Base-by-base conservation (phyloP, 2,329 filamentous ascomycete species). In the Apiospora aurea region DNA sequence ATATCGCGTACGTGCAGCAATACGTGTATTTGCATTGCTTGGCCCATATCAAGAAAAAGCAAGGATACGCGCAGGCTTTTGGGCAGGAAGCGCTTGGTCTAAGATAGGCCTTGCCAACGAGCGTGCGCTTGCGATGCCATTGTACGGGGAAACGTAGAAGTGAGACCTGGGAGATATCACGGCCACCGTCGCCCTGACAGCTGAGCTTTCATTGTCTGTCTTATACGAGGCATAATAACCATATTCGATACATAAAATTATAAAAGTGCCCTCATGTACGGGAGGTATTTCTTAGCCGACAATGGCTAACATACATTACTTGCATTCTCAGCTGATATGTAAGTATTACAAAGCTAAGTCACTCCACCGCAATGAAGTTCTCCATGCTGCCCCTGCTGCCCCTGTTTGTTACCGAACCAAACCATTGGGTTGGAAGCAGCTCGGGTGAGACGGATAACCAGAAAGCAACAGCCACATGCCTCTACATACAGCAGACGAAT, bases 391-490 rank as follows among this genome's bases (percentile, higher is more conserved):
- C 53, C 29, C 53, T 21, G 53, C 18, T 64, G 29, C 53, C 53
- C 29, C 53, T 61, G 53, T 34, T 26, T 61, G 53, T 61, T 61
- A 38, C 53, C 53, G 38, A 41, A 18, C 57, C 57, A n/a, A 41
- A 18, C 57, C 57, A n/a, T 64, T 64, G 57, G 57, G 57, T 64
- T 64, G 34, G 34, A 34, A n/a, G 21, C 34, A 4, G 57, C 29
- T 18, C 57, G 57, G 57, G 34, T 64, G 57, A n/a, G 57, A 64
- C 57, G 57, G 57, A 51, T 46, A 46, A 46, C 44, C 44, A 46
- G 44, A 46, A 21, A 46, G 44, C 44, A 18, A 21, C 44, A 21
- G 5, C 21, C 18, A 21, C 44, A 10, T 43, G 41, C 8, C 10
- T 43, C 2, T 43, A 8, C 13, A 43, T 43, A 43, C 34, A 38